Evolutionary conservation across 805 yeast species (phyloP), one percentile per base, ranked within the genome.

Genomic region (Komagataella pastoris): DNA sequence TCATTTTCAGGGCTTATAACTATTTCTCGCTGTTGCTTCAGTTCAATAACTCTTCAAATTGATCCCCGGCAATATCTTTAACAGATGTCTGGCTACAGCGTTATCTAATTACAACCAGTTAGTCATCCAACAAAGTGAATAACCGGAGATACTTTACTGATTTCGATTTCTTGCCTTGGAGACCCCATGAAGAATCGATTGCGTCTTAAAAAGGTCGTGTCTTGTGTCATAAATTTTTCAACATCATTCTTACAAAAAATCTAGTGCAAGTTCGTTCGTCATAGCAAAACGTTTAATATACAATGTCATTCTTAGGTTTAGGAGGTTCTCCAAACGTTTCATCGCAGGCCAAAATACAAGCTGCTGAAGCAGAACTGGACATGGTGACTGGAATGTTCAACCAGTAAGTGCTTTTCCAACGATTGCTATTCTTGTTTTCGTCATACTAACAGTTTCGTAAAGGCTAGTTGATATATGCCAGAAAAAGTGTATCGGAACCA

Each of bases 311-410:
- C 63, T 75, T 85, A 64, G 91, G 91, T 60, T 75, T 86, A 57
- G 84, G 83, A 56, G 76, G 79, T 54, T 76, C 85, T 58, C 90
- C 91, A 56, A 87, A 83, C 65, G 63, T 81, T 57, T 73, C 85
- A 23, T 77, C 88, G 46, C 85, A 83, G 57, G 89, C 84, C 66
- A 86, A 86, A 67, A 74, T 86, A 55, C 76, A 77, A 62, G 96
- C 96, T 58, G 99, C 99, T 50, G 98, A 91, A 72, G 87, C 96
- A 53, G 99, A 91, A 70, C 77, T 91, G 58, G 99, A 91, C 68
- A 85, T 93, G 82, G 96, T 91, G 60, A 90, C 97, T 45, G 96
- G 93, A 60, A 89, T 91, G 97, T 91, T 91, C 80, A 91, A 91
- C 79, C 78, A 64, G 59, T 57, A 49, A 61, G 58, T 54, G 12